Evolutionary conservation across 805 yeast species (phyloP).

Genomic region (Nakazawaea ishiwadae): DNA sequence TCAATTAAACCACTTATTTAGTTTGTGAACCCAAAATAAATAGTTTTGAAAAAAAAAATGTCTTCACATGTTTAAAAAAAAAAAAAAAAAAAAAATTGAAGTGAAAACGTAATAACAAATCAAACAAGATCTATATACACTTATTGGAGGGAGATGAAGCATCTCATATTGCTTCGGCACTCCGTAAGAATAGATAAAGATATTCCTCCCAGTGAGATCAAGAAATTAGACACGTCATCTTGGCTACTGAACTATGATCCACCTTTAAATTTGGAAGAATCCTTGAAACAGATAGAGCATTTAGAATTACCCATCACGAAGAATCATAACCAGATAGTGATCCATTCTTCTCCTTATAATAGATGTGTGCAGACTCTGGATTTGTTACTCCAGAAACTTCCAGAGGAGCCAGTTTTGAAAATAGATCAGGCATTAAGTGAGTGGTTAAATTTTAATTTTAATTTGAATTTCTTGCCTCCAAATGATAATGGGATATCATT

Average conservation of each 20-base stretch:
- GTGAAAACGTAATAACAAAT: neutral
- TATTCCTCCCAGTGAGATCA: neutral
- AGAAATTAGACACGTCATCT: constrained; percentile 22
- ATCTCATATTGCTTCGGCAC: constrained; percentile 11
- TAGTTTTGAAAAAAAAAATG: too few relatives aligned
- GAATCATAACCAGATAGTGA: constrained; percentile 17
- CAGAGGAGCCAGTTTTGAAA: constrained; percentile 21
- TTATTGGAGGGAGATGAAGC: constrained; percentile 1
- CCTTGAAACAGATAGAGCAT: constrained; percentile 19
- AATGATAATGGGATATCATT: constrained; percentile 40
- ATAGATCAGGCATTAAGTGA: constrained; percentile 38
- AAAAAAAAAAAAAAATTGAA: neutral
- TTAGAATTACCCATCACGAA: constrained; percentile 18
- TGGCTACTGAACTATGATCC: constrained; percentile 34
- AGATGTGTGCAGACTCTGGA: constrained; percentile 39
- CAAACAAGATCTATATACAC: neutral
- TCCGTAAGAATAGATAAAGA: constrained; percentile 9
- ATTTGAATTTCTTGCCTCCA: constrained; percentile 35
- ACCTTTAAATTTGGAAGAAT: constrained; percentile 23
- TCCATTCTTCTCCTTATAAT: constrained; percentile 40
- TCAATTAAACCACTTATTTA: neutral
- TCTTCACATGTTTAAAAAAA: too few relatives aligned
- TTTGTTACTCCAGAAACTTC: constrained; percentile 16
- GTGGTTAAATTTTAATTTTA: constrained; percentile 38
- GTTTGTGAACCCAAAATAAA: too few relatives aligned